These are phyloP conservation scores for Lignosus rhinocerotis DNA, from an alignment of 1,284 basidiomycete species.

Conservation along the genomic window DNA sequence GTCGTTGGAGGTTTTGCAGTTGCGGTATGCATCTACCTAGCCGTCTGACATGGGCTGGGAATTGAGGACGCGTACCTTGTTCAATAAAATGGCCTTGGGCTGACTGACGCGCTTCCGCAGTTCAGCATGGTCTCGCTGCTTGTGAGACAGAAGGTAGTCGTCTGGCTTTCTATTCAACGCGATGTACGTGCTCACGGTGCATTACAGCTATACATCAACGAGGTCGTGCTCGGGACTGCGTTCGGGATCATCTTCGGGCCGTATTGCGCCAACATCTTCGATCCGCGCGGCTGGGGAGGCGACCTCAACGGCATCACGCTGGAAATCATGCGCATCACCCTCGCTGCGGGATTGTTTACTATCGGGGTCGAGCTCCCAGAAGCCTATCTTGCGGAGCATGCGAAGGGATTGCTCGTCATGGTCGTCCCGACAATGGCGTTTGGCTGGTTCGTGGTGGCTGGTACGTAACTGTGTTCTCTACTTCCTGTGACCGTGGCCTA, in stretches of 20 bases:
- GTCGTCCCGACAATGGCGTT: slow-evolving; percentile 80
- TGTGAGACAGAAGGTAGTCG: slow-evolving; percentile 74
- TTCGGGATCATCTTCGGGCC: slow-evolving; percentile 79
- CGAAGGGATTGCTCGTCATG: slow-evolving; percentile 59
- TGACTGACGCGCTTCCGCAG: slow-evolving; percentile 34
- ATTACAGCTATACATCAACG: slow-evolving; percentile 79
- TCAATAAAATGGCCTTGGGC: too few species aligned
- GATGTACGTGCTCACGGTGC: not conserved
- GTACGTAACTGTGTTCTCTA: slow-evolving; percentile 42
- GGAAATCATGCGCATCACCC: slow-evolving; percentile 74
- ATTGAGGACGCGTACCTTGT: not conserved
- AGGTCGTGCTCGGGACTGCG: slow-evolving; percentile 87
- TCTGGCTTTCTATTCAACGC: not conserved
- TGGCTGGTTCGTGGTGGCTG: slow-evolving; percentile 70
- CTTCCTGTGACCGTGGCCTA: not conserved
- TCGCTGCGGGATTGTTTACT: slow-evolving; percentile 69
- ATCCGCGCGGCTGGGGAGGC: slow-evolving; percentile 76
- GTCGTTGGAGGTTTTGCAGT: slow-evolving; percentile 81
- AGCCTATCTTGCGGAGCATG: slow-evolving; percentile 65
- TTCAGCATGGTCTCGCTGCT: slow-evolving; percentile 83
- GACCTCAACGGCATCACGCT: slow-evolving; percentile 65
- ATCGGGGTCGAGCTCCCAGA: slow-evolving; percentile 75
- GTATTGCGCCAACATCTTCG: slow-evolving; percentile 72
- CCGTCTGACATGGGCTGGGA: not conserved
- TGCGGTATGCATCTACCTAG: slow-evolving; percentile 40